Evolutionary conservation across 345 rosid genomes (phyloP).

Genomic region (Citrus mangshanensis): DNA sequence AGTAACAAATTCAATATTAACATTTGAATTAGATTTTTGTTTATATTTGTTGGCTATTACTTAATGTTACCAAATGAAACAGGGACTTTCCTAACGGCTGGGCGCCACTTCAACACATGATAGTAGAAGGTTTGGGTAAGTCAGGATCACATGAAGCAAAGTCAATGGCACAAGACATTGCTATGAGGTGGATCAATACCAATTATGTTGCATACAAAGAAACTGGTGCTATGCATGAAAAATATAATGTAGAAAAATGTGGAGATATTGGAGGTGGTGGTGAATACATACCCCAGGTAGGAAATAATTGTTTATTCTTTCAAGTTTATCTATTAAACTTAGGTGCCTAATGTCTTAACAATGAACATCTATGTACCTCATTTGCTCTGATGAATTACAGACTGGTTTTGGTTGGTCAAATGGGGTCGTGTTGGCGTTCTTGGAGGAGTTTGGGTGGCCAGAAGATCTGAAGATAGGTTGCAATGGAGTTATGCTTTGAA

Average conservation of each 20-base stretch:
- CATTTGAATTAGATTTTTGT: not conserved
- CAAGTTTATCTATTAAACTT: no score
- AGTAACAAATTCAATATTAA: conserved; percentile 1
- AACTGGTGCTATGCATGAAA: conserved; percentile 59
- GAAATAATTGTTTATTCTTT: not conserved
- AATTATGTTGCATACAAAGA: conserved; percentile 50
- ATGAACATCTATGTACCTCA: not conserved
- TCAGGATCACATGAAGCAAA: conserved; percentile 53
- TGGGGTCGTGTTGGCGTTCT: conserved; percentile 74
- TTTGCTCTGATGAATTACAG: conserved; percentile 35
- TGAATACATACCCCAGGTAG: conserved; percentile 36
- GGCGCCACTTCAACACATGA: conserved; percentile 85
- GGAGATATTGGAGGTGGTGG: conserved; percentile 54
- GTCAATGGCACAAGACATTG: conserved; percentile 69
- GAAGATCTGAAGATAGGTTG: conserved; percentile 45
- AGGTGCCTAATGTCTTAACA: not conserved
- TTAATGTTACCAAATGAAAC: not conserved
- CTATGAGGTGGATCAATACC: conserved; percentile 70
- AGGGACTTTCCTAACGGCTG: conserved; percentile 98
- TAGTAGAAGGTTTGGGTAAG: conserved; percentile 65
- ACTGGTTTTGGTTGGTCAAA: conserved; percentile 98
- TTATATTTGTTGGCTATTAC: not conserved
- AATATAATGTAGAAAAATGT: conserved; percentile 38
- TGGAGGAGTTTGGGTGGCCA: conserved; percentile 97
- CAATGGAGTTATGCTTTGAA: not conserved